Evolutionary conservation across 2,329 filamentous ascomycete genomes (phyloP), one percentile per base, ranked within the genome.

Genomic region (Coniochaeta prunicola): DNA sequence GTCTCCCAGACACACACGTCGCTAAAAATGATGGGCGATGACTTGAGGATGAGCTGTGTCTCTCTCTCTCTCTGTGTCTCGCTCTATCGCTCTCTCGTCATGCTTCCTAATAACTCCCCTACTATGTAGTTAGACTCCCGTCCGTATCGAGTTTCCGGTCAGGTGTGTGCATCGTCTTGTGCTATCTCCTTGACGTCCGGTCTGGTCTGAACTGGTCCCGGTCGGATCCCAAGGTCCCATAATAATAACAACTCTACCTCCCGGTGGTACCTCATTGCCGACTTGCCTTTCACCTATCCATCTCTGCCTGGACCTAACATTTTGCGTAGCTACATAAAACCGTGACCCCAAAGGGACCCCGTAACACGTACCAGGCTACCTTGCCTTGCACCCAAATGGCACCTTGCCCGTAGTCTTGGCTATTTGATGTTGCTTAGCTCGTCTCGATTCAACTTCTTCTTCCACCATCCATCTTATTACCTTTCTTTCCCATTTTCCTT

Each of bases 261-360:
- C 40, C 40, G 40, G 40, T 45, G 10, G 40, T 45, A 45, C 10
- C 40, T 45, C 40, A 26, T 53, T 19, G 53, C 30, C 19, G 33
- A 54, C 30, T 34, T 9, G n/a, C n/a, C 50, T 28, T 53, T 53
- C 26, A 30, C 50, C 50, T 53, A 33, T 53, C 50, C 26, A 19
- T 5, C 12, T 53, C 48, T 54, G 53, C 53, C 53, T 36, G 53
- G 53, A 13, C 26, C 12, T 6, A 10, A 9, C 10, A 13, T n/a
- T n/a, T n/a, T n/a, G n/a, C n/a, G n/a, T n/a, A 33, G 26, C 53
- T 54, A 54, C 53, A 33, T 54, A 34, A 54, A 54, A 54, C 53
- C 31, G 45, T 50, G 45, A 50, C 45, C 40, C 40, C 40, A n/a
- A 30, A 19, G 24, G 40, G 40, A 45, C 40, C n/a, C 45, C 45